Evolutionary conservation across 139 green algal genomes (phyloP).

Genomic region (Spirogloea muscicola): DNA sequence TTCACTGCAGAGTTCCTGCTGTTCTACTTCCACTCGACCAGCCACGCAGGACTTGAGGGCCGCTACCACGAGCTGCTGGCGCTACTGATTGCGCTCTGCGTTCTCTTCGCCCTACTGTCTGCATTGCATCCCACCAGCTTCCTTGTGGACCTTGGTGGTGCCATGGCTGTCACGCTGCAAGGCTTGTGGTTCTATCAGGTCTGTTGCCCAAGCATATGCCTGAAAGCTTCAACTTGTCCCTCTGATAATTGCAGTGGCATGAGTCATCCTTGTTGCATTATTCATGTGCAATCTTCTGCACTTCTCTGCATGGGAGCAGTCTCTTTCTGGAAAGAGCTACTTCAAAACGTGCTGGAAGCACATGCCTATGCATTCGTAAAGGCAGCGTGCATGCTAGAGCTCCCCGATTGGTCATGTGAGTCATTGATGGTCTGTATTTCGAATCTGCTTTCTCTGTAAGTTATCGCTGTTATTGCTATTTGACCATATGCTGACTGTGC

Average conservation of each 20-base stretch:
- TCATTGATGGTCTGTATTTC: not conserved
- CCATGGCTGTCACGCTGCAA: conserved; percentile 13
- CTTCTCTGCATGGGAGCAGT: not conserved
- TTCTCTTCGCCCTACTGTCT: not conserved
- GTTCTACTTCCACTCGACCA: conserved; percentile 28
- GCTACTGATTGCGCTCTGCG: not conserved
- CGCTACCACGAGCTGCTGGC: conserved; percentile 26
- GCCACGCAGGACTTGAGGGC: conserved; percentile 20
- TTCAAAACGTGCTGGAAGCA: not conserved
- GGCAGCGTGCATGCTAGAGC: not conserved
- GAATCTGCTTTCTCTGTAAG: not conserved
- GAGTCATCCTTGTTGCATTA: not conserved
- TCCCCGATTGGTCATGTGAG: not conserved
- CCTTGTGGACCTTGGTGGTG: conserved; percentile 11
- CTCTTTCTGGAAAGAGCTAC: not conserved
- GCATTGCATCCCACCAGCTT: not conserved
- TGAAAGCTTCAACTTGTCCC: too few relatives aligned
- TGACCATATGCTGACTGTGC: not conserved
- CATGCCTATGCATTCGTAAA: not conserved
- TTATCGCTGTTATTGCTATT: not conserved
- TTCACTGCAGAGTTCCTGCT: conserved; percentile 20
- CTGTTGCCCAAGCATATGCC: too few relatives aligned
- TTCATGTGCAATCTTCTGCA: not conserved
- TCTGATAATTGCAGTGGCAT: too few relatives aligned
- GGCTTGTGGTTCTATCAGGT: conserved; percentile 34